Evolutionary conservation across 805 yeast species (phyloP).

Genomic region (Ogataea nitratoaversa): DNA sequence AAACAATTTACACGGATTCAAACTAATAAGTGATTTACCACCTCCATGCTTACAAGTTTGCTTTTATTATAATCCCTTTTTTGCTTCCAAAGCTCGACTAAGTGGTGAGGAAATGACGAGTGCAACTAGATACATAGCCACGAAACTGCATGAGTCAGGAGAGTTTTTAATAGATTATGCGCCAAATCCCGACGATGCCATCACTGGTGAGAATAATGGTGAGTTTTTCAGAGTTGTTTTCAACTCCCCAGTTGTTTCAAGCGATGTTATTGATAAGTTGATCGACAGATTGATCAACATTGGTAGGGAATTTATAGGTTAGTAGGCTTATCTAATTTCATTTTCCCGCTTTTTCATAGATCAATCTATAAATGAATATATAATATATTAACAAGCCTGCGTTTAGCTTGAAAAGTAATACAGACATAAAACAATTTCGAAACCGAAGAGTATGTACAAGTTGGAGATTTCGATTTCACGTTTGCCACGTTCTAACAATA

Average conservation of each 20-base stretch:
- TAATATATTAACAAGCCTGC: too few species aligned
- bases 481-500: too few species aligned
- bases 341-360: background rate
- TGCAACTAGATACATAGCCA: constrained; percentile 59
- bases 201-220: constrained; percentile 45
- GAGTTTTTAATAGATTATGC: constrained; percentile 74
- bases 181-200: constrained; percentile 51
- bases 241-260: constrained; percentile 59
- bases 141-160: constrained; percentile 56
- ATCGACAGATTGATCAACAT: constrained; percentile 35
- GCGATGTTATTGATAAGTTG: constrained; percentile 41
- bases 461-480: too few species aligned
- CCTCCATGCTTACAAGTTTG: constrained; percentile 85
- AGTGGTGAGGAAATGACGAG: constrained; percentile 41
- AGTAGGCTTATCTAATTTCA: background rate
- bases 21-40: constrained; percentile 49
- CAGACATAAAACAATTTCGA: background rate
- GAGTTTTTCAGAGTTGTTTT: constrained; percentile 85
- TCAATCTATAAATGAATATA: background rate
- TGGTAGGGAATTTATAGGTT: constrained; percentile 23
- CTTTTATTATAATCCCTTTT: constrained; percentile 58
- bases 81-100: constrained; percentile 13
- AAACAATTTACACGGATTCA: constrained; percentile 39
- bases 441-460: background rate
- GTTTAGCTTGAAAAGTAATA: background rate